A percentile compares a stretch with the other conserved stretches of the same genome.
phyloP scores from a whole-genome alignment of 306 rosid genomes.

The Cucumis hystrix region DNA sequence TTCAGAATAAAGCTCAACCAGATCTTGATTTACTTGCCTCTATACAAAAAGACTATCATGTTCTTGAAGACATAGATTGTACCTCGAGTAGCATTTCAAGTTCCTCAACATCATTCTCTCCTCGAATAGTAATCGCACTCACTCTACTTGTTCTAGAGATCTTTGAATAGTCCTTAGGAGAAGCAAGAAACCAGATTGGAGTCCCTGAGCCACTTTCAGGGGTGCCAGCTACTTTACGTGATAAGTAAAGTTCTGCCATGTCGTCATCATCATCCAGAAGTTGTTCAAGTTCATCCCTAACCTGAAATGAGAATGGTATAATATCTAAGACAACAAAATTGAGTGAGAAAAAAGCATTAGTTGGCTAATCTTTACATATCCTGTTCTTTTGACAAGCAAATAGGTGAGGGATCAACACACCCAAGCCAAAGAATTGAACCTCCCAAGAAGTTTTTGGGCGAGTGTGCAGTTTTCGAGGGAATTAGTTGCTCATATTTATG shows the following conservation, averaged over 20 bases:
- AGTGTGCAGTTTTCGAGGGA: not conserved
- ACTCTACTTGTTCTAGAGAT: slow-evolving; percentile 77
- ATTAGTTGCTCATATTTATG: not conserved
- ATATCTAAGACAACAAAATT: not conserved
- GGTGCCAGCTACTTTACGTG: slow-evolving; percentile 66
- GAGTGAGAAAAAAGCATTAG: not conserved
- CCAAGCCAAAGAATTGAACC: not conserved
- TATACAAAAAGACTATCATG: not conserved
- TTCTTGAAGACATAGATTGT: not conserved
- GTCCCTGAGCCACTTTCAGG: slow-evolving; percentile 58
- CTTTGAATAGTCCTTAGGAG: slow-evolving; percentile 54
- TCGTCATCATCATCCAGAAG: slow-evolving; percentile 91
- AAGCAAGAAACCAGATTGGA: slow-evolving; percentile 34
- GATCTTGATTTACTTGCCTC: not conserved
- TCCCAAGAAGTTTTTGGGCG: not conserved
- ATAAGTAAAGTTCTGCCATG: slow-evolving; percentile 92
- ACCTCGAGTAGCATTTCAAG: slow-evolving; percentile 87
- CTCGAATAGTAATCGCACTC: slow-evolving; percentile 38
- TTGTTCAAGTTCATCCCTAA: slow-evolving; percentile 91
- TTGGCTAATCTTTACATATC: not conserved
- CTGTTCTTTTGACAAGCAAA: not conserved
- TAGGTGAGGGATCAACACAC: not conserved
- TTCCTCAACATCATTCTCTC: slow-evolving; percentile 74
- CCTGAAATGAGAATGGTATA: slow-evolving; percentile 17
- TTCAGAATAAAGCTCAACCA: slow-evolving; percentile 6